Evolutionary conservation across 805 yeast genomes (phyloP), one percentile per base, ranked within the genome.

Genomic region (Barnettozyma siamensis): DNA sequence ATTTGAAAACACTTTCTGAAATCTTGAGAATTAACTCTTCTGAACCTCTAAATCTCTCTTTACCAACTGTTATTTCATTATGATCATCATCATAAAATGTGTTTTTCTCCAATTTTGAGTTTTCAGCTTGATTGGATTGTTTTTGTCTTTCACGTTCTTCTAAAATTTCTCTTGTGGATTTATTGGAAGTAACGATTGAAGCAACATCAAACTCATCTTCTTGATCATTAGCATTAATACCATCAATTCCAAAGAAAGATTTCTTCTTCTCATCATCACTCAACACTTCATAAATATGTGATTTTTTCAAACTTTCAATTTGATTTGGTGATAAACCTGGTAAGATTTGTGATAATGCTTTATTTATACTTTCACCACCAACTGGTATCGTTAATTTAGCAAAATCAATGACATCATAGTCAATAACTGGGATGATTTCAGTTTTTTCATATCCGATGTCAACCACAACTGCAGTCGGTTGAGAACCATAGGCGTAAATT

Each of bases 131-230:
- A 43, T 58, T 48, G 54, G 70, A 67, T 12, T 33, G 23, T 48
- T 63, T 59, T 41, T 69, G 66, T 50, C 65, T 68, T 53, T 80
- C 83, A 46, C 85, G 69, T 57, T 76, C 79, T 49, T 77, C 86
- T 41, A 85, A 59, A 31, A 83, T 70, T 59, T 84, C 88, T 38
- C 84, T 70, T 2, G 88, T 77, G 7, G 42, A 37, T 47, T 81
- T 76, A 12, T 80, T 88, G 46, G 86, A 80, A 2, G 93, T 76
- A 11, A 89, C 93, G 50, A 89, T 78, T 31, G 88, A 87, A 2
- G 96, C 96, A 37, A 91, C 88, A 59, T 91, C 96, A 30, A 88
- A 71, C 4, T 80, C 77, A 40, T 88, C 94, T n/a, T n/a, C n/a
- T 24, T 83, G 91, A 30, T 78, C 87, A 5, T 67, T 71, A 13